Evolutionary conservation across 2,329 filamentous ascomycete genomes (phyloP).

Genomic region (Periconia sp.): DNA sequence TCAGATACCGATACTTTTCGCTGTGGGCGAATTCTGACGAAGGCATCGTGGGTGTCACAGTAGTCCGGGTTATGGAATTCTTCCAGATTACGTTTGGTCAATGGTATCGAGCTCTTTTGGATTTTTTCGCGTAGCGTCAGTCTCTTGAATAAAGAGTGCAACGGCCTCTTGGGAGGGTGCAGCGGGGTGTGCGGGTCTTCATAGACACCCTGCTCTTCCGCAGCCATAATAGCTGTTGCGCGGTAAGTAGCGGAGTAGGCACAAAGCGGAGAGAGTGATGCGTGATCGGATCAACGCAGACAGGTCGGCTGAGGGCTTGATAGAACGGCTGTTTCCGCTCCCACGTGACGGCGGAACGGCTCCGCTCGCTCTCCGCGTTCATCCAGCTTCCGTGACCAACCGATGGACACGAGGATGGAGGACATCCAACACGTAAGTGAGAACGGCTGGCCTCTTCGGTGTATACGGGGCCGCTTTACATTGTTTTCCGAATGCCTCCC

Average conservation of each 20-base stretch:
- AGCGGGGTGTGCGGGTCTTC: constrained; percentile 27
- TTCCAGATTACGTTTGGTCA: constrained; percentile 31
- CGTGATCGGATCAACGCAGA: constrained; percentile 1
- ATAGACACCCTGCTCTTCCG: constrained; percentile 13
- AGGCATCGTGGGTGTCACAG: constrained; percentile 57
- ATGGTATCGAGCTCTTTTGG: constrained; percentile 25
- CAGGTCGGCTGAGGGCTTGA: not conserved
- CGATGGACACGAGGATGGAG: constrained; percentile 5
- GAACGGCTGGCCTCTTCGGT: not conserved
- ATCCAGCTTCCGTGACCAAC: constrained; percentile 28
- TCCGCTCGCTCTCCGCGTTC: constrained; percentile 13
- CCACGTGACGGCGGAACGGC: constrained; percentile 29
- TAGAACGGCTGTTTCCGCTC: constrained; percentile 1
- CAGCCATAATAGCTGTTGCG: constrained; percentile 16
- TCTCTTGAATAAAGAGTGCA: constrained; percentile 20
- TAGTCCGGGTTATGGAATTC: constrained; percentile 31
- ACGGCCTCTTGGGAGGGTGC: constrained; percentile 17
- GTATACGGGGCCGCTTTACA: not conserved
- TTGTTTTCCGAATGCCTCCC: not conserved
- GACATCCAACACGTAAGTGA: not conserved
- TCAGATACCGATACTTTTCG: constrained; percentile 75
- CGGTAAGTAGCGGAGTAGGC: constrained; percentile 35
- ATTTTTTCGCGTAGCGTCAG: constrained; percentile 16
- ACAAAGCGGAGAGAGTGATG: constrained; percentile 18
- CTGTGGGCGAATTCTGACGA: constrained; percentile 63